A percentile compares a stretch with the other conserved stretches of the same genome.
Evolutionary conservation across 2,329 filamentous ascomycete genomes (phyloP).

Genomic region (Talaromyces islandicus): DNA sequence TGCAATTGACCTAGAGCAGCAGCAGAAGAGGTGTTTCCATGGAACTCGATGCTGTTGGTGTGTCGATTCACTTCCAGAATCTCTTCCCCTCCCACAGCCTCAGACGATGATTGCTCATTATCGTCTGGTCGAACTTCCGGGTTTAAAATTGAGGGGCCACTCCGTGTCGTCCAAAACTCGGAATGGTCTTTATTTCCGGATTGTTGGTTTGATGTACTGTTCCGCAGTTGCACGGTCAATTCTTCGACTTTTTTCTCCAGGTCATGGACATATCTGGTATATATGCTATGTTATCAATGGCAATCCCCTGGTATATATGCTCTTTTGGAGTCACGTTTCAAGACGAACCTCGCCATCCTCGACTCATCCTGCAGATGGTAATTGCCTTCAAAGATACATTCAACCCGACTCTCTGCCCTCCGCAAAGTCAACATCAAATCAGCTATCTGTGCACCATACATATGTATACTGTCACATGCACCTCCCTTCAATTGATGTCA

Average conservation of each 20-base stretch:
- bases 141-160: not conserved
- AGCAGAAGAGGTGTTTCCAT: slow-evolving; percentile 44
- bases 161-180: not conserved
- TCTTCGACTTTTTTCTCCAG: slow-evolving; percentile 30
- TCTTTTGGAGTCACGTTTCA: not conserved
- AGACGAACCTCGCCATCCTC: slow-evolving; percentile 22
- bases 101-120: slow-evolving; percentile 18
- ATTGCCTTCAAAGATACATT: slow-evolving; percentile 30
- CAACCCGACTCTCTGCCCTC: slow-evolving; percentile 23
- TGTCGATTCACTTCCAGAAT: slow-evolving; percentile 41
- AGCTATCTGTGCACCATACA: slow-evolving; percentile 9
- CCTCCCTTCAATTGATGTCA: too few relatives aligned
- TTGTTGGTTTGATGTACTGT: slow-evolving; percentile 8
- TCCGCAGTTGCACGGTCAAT: slow-evolving; percentile 21
- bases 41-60: slow-evolving; percentile 43
- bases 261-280: slow-evolving; percentile 28
- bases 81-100: slow-evolving; percentile 27
- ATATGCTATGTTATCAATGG: not conserved
- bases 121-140: slow-evolving; percentile 2
- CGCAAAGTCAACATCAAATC: not conserved
- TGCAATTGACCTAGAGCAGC: slow-evolving; percentile 41
- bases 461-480: slow-evolving; percentile 3
- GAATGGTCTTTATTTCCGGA: not conserved
- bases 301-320: not conserved
- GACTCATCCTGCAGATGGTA: slow-evolving; percentile 25